These are phyloP conservation scores for Coniochaeta sp. DNA, from an alignment of 2,329 filamentous ascomycete genomes.

Conservation along the genomic window DNA sequence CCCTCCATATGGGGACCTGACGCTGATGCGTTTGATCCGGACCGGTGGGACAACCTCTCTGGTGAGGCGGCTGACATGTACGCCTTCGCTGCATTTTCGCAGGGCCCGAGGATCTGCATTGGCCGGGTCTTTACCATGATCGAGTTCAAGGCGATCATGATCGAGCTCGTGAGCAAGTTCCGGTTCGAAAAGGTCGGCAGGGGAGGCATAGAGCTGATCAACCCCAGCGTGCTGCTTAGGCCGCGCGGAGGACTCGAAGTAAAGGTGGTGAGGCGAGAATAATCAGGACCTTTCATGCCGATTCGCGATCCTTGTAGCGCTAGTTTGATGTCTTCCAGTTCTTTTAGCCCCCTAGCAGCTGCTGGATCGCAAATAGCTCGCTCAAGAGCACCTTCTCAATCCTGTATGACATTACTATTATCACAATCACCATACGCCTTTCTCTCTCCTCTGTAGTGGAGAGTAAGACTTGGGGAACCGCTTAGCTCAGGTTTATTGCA, in stretches of 20 bases:
- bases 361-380: too few relatives aligned
- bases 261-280: neutral
- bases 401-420: too few relatives aligned
- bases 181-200: constrained; percentile 1
- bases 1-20: constrained; percentile 29
- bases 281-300: neutral
- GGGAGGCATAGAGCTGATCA: neutral
- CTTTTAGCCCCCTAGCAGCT: too few relatives aligned
- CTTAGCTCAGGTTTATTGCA: too few relatives aligned
- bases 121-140: constrained; percentile 16
- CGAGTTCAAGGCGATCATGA: constrained; percentile 18
- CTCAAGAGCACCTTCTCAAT: too few relatives aligned
- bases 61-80: constrained; percentile 17
- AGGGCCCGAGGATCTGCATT: constrained; percentile 18
- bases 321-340: too few relatives aligned
- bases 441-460: too few relatives aligned
- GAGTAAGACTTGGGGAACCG: too few relatives aligned
- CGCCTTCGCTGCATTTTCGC: constrained; percentile 19
- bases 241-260: constrained; percentile 3
- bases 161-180: constrained; percentile 10
- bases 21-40: constrained; percentile 26
- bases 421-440: too few relatives aligned
- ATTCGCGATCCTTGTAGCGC: too few relatives aligned
- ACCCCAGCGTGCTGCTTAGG: neutral
- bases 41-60: constrained; percentile 24